These are phyloP conservation scores for Carex kokanica DNA, from an alignment of 176 grass and related monocot genomes.

Conservation along the genomic window DNA sequence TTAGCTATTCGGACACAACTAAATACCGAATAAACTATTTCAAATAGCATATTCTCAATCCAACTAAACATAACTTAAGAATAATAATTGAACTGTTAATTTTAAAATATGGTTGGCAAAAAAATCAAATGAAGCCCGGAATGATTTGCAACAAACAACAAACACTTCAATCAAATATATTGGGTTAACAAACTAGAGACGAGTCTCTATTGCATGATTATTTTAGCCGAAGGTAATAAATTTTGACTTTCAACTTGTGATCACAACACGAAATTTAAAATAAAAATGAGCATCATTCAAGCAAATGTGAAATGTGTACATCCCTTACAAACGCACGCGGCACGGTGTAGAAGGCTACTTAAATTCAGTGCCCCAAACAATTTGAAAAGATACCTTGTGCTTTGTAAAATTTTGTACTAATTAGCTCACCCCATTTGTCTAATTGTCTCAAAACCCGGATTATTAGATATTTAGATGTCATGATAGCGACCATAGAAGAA, in stretches of 20 bases:
- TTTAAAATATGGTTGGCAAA: too few relatives aligned
- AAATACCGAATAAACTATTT: too few relatives aligned
- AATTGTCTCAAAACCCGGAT: not conserved
- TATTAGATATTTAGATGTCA: slow-evolving; percentile 12
- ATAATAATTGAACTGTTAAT: too few relatives aligned
- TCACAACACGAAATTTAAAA: not conserved
- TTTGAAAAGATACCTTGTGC: not conserved
- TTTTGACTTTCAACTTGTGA: not conserved
- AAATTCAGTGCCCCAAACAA: slow-evolving; percentile 29
- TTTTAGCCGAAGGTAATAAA: not conserved
- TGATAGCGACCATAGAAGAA: slow-evolving; percentile 11
- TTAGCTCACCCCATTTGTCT: not conserved
- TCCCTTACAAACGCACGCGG: not conserved
- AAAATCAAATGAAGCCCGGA: too few relatives aligned
- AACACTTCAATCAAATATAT: too few relatives aligned
- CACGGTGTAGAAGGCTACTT: slow-evolving; percentile 9
- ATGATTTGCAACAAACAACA: too few relatives aligned
- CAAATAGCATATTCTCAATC: too few relatives aligned
- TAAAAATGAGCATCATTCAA: not conserved
- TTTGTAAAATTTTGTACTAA: slow-evolving; percentile 11
- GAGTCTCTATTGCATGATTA: not conserved
- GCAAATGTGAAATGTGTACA: slow-evolving; percentile 8
- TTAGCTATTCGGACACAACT: too few relatives aligned
- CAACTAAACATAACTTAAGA: too few relatives aligned
- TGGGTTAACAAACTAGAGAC: too few relatives aligned